Percentiles rank a stretch among this genome's conserved stretches.
Conservation (phyloP, 257 asterid genomes). For the Solanum appendiculatum region DNA sequence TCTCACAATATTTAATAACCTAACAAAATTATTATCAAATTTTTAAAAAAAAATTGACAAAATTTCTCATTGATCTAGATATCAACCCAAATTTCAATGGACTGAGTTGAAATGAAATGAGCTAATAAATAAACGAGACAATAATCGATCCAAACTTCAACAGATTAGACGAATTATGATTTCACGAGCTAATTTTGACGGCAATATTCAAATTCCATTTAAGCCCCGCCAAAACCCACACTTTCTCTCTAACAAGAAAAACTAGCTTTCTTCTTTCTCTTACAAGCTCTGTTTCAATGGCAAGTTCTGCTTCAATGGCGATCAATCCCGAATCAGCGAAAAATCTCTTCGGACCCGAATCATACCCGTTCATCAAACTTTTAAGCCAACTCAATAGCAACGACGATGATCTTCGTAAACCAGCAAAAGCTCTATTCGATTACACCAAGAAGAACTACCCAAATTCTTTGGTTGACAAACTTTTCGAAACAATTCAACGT, state of each 20-base stretch:
- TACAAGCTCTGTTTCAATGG: neutral
- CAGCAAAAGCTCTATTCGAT: neutral
- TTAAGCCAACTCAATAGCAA: neutral
- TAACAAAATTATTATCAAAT: neutral
- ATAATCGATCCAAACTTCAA: neutral
- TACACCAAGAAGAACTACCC: neutral
- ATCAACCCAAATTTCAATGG: neutral
- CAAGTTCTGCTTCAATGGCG: neutral
- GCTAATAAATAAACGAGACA: neutral
- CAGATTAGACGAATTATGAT: neutral
- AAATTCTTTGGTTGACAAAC: neutral
- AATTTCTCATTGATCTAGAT: neutral
- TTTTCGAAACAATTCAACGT: neutral
- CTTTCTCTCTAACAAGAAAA: neutral
- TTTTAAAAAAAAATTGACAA: neutral
- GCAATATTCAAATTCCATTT: neutral
- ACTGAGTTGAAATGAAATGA: neutral
- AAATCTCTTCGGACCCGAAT: neutral
- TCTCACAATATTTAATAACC: too few species aligned
- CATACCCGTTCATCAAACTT: neutral
- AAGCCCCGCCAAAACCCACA: neutral
- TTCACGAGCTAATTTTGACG: neutral
- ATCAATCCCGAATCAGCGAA: neutral
- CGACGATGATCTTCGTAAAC: neutral
- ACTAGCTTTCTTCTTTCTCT: neutral